Conservation (phyloP, 805 yeast genomes). For the Candida krabiensis region DNA sequence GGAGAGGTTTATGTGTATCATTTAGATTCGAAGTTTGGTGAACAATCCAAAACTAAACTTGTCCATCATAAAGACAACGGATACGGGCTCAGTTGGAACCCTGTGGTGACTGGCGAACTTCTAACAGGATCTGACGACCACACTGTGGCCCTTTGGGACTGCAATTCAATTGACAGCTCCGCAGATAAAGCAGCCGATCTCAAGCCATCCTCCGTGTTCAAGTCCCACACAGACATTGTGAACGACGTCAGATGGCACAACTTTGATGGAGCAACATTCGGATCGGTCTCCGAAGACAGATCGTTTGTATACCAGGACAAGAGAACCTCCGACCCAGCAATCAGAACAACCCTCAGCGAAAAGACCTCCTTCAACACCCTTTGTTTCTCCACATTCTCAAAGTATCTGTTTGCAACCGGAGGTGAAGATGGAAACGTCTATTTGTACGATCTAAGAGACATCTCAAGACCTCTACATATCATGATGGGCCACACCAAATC, state of each 20-base stretch:
- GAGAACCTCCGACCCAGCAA: conserved; percentile 33
- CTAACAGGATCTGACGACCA: conserved; percentile 68
- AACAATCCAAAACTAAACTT: conserved; percentile 31
- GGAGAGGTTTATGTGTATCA: conserved; percentile 63
- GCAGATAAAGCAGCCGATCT: not conserved
- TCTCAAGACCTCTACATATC: conserved; percentile 51
- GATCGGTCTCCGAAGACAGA: conserved; percentile 74
- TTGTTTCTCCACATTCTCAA: conserved; percentile 63
- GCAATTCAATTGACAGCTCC: no score
- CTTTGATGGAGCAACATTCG: conserved; percentile 51
- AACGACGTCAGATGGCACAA: conserved; percentile 77
- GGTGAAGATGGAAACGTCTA: conserved; percentile 66
- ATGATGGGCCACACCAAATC: conserved; percentile 80
- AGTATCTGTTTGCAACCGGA: conserved; percentile 65
- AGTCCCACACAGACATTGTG: conserved; percentile 56
- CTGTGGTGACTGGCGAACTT: conserved; percentile 45
- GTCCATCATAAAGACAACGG: conserved; percentile 66
- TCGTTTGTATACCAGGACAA: conserved; percentile 54
- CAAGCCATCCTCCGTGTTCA: conserved; percentile 33
- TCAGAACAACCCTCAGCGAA: conserved; percentile 26
- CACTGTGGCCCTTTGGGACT: conserved; percentile 62
- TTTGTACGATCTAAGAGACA: conserved; percentile 58
- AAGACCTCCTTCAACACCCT: conserved; percentile 56
- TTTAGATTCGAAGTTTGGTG: conserved; percentile 22
- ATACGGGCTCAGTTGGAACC: conserved; percentile 72